Evolutionary conservation across 1,284 basidiomycete genomes (phyloP), one percentile per base, ranked within the genome.

Genomic region (Ceratobasidium sp.): DNA sequence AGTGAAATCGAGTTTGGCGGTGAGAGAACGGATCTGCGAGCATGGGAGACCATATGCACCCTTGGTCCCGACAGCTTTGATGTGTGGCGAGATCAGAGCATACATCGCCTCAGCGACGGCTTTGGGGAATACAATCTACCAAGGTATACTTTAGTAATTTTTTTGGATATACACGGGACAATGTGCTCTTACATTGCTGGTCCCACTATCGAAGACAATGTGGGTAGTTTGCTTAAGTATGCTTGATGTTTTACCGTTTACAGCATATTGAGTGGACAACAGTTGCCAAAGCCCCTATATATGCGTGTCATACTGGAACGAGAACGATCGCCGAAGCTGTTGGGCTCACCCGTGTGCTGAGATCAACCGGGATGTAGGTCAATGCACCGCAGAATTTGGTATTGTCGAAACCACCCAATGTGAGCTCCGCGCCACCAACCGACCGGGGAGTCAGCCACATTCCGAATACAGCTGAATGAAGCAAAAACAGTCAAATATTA

Each of bases 151-250:
- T 29, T 29, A 29, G 25, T 29, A 29, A 29, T 29, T 29, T 29
- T 29, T 29, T 15, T 73, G 69, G 29, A 73, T 29, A 13, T 2
- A 19, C 89, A 87, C n/a, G 80, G 25, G 25, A 29, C 25, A 29
- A 29, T 29, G 25, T 29, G 25, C 25, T 29, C 25, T 29, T 49
- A 89, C 80, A 79, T 89, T 89, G 78, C 86, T 88, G 15, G 88
- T 89, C 54, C 89, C 88, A 75, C 86, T 87, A 81, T 90, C 89
- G 79, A 90, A 89, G 75, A 89, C 88, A 80, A 90, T 84, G 49
- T 79, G 85, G 43, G 87, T 85, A 52, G 80, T 78, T 29, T 81
- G 80, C 57, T 84, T 84, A 54, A 89, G 83, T 8, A 84, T 77
- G 11, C 84, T 82, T 9, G 83, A 87, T 1, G 88, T 88, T 80